Evolutionary conservation across 192 early-diverging fungal genomes (phyloP).

Genomic region (Funneliformis mosseae): DNA sequence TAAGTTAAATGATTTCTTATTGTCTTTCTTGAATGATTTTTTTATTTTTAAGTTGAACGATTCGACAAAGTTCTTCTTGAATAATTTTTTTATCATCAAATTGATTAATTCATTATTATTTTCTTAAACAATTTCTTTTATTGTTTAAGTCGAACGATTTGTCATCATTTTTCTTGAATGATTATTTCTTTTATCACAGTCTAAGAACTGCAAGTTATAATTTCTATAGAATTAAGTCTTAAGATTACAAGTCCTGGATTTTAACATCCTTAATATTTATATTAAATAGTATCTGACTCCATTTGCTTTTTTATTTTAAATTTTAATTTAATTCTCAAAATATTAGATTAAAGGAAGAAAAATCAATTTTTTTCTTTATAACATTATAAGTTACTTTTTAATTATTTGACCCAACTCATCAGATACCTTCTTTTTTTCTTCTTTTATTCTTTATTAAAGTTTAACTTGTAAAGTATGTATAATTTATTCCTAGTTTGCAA

Average conservation of each 20-base stretch:
- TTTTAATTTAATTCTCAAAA: background rate
- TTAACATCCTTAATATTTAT: too few relatives aligned
- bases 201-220: background rate
- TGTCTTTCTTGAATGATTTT: too few relatives aligned
- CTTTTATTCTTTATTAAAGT: background rate
- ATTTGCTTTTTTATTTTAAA: conserved; percentile 3
- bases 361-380: background rate
- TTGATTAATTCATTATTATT: too few relatives aligned
- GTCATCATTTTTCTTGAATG: too few relatives aligned
- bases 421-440: background rate
- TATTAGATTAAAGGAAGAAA: background rate
- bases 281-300: background rate
- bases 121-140: too few relatives aligned
- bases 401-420: background rate
- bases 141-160: background rate
- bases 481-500: background rate
- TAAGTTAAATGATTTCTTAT: too few relatives aligned
- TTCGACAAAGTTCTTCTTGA: too few relatives aligned
- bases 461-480: background rate
- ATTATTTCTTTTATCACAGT: background rate
- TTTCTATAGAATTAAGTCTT: too few relatives aligned
- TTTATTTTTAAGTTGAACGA: too few relatives aligned
- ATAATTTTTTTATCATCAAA: too few relatives aligned
- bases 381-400: background rate
- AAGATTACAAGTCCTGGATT: too few relatives aligned